A percentile compares a stretch with the other conserved stretches of the same genome.
Conservation (phyloP, 768 basidiomycete genomes). For the Phaeolepiota aurea region DNA sequence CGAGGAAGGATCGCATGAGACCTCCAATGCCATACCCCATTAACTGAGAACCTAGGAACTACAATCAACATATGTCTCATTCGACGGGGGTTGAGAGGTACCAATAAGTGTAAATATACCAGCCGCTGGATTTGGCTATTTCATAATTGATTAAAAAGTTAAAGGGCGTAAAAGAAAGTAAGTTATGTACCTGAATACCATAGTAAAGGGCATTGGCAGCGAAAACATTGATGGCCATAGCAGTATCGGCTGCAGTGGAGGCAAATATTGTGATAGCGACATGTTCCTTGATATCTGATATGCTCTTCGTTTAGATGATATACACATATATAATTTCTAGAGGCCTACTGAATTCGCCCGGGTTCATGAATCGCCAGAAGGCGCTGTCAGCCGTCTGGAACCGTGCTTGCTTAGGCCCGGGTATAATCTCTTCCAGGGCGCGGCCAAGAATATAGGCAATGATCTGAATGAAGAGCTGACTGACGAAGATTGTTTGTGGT, state of each 20-base stretch:
- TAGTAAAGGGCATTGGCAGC: constrained; percentile 46
- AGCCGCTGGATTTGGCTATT: constrained; percentile 28
- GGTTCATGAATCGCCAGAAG: constrained; percentile 53
- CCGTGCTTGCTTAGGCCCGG: constrained; percentile 18
- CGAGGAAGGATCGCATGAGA: constrained; percentile 39
- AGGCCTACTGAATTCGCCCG: constrained; percentile 49
- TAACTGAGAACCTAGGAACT: no score
- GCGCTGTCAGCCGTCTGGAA: constrained; percentile 23
- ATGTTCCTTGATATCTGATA: constrained; percentile 44
- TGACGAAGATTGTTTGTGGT: constrained; percentile 41
- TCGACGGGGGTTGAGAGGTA: no score
- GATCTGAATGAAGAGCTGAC: constrained; percentile 41
- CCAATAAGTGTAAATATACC: constrained; percentile 35
- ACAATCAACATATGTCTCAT: no score
- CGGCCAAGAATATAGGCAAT: constrained; percentile 44
- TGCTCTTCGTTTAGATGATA: background rate
- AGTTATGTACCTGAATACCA: constrained; percentile 24
- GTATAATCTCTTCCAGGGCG: constrained; percentile 28
- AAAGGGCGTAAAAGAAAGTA: background rate
- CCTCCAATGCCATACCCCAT: constrained; percentile 34
- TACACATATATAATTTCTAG: background rate
- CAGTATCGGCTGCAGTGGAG: constrained; percentile 49
- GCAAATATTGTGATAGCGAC: constrained; percentile 56
- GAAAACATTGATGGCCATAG: constrained; percentile 50
- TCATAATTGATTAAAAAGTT: background rate